phyloP scores from a whole-genome alignment of 129 eudicot species.

The Artemisia annua region DNA sequence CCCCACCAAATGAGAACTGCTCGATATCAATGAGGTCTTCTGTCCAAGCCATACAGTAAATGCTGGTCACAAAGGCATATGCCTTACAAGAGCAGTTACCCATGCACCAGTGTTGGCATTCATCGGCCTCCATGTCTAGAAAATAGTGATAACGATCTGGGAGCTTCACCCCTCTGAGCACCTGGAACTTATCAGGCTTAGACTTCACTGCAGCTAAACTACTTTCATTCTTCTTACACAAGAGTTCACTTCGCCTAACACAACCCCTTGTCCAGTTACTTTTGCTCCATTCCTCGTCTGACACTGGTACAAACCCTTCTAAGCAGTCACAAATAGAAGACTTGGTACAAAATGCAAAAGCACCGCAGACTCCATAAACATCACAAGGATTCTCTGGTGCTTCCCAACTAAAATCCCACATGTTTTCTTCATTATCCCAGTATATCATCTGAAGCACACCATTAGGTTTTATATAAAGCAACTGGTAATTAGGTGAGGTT shows the following conservation, averaged over 20 bases:
- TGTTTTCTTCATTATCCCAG: not conserved
- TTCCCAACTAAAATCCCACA: slow-evolving; percentile 14
- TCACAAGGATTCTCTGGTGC: slow-evolving; percentile 27
- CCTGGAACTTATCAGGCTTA: slow-evolving; percentile 35
- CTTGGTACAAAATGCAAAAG: slow-evolving; percentile 28
- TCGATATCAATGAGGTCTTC: slow-evolving; percentile 33
- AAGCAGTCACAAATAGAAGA: slow-evolving; percentile 33
- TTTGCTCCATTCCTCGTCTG: not conserved
- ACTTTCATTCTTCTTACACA: not conserved
- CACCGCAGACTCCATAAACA: slow-evolving; percentile 12
- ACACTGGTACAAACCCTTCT: slow-evolving; percentile 32
- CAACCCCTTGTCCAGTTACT: slow-evolving; percentile 15
- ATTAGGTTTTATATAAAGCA: slow-evolving; percentile 1
- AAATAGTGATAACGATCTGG: slow-evolving; percentile 26
- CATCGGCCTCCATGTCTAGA: not conserved
- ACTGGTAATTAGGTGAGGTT: not conserved
- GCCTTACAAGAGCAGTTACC: slow-evolving; percentile 43
- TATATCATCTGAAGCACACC: not conserved
- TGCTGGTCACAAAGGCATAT: slow-evolving; percentile 34
- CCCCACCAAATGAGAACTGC: slow-evolving; percentile 29
- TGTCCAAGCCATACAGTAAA: slow-evolving; percentile 43
- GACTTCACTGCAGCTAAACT: slow-evolving; percentile 2
- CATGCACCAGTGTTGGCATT: slow-evolving; percentile 30
- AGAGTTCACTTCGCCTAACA: slow-evolving; percentile 3
- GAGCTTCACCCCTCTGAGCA: slow-evolving; percentile 25